These are phyloP conservation scores for Aspergillus hiratsukae DNA, from an alignment of 2,329 filamentous ascomycete genomes.

Conservation along the genomic window DNA sequence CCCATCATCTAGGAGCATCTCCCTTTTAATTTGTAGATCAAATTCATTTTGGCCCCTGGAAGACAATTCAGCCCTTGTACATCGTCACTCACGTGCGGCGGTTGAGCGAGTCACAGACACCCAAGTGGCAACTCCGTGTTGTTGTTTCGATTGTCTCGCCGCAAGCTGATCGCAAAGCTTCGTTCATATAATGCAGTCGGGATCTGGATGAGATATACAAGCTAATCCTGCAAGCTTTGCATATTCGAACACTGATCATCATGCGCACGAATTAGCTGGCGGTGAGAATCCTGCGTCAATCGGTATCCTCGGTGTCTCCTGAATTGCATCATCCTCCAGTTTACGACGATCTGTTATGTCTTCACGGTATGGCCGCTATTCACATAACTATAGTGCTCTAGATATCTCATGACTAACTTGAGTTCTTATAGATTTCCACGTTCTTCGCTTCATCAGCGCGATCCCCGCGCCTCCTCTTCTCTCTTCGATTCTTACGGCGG, in stretches of 20 bases:
- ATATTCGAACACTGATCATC: not conserved
- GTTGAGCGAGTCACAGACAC: conserved; percentile 15
- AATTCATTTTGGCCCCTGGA: not conserved
- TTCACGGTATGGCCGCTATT: conserved; percentile 29
- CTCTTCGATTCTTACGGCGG: conserved; percentile 72
- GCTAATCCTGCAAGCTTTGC: not conserved
- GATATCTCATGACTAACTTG: not conserved
- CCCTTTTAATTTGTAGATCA: not conserved
- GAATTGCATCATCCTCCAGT: not conserved
- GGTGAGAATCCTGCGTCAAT: not conserved
- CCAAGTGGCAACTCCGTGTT: conserved; percentile 9
- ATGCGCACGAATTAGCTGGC: not conserved
- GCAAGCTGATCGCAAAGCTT: conserved; percentile 5
- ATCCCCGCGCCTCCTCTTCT: conserved; percentile 64
- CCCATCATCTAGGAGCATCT: not conserved
- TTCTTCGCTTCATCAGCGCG: conserved; percentile 63
- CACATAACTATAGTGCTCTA: not conserved
- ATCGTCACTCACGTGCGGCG: not conserved
- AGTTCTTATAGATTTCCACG: conserved; percentile 57
- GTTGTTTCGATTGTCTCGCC: conserved; percentile 9
- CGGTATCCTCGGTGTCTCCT: not conserved
- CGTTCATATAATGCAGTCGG: not conserved
- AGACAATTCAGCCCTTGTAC: not conserved
- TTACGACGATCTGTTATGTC: conserved; percentile 23
- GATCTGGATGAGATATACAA: not conserved